Base-by-base conservation (phyloP, 352 stramenopile genomes). In the Phytophthora brassicae region DNA sequence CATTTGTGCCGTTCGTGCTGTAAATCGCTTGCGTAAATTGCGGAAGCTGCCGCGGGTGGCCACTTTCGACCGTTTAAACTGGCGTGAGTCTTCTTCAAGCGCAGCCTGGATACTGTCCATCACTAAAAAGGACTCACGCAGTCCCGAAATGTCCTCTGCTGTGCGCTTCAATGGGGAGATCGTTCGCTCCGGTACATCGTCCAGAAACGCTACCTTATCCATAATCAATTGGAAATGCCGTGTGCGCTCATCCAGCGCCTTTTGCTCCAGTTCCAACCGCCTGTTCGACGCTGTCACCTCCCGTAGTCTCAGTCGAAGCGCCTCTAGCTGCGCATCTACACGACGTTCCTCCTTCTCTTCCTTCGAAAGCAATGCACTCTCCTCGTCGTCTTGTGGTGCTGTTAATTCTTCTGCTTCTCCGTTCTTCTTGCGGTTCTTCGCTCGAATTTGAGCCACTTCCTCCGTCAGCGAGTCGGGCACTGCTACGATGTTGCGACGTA, bases 401-500 rank as follows among this genome's bases (percentile, higher is more conserved):
- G 5, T 16, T 11, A 14, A n/a, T 14, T 46, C 28, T 24, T 19
- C 46, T 49, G n/a, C n/a, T n/a, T 38, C 35, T 33, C 47, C 33
- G 1, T 58, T 29, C 6, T 65, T 45, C 14, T 54, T 60, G 24
- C 48, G 41, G 19, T 60, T 74, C 31, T 84, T 60, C 14, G 61
- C 54, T 45, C 79, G 61, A 48, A 84, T 57, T 36, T 79, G 41
- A 12, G 74, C 67, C 23, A 89, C 75, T 26, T 77, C 64, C 24
- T 84, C 70, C n/a, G 35, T 60, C 0, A 93, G 53, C 19, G 72
- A 43, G 0, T 67, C 52, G 0, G 84, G 81, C 36, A 90, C 70
- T 8, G 72, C 72, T 28, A 91, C 80, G 33, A 93, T 88, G 51
- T 91, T 93, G 58, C 84, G 81, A 0, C 77, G 66, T 60, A 91